phyloP scores from a whole-genome alignment of 371 early-diverging fungal species.

The Blastocladiella emersonii region DNA sequence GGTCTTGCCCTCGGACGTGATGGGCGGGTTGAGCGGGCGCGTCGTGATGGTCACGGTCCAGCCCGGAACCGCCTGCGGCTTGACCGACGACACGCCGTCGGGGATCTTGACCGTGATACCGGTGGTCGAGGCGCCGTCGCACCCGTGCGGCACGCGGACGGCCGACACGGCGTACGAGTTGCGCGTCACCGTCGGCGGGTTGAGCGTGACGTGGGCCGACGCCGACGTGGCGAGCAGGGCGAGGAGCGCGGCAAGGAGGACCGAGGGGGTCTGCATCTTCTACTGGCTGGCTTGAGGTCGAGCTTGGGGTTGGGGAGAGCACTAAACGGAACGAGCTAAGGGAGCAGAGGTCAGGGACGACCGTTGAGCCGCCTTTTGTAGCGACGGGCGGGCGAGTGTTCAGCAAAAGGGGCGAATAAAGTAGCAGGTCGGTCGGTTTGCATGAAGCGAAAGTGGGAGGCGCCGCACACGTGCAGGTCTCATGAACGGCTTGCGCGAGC shows the following conservation, averaged over 20 bases:
- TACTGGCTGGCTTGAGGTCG: no score
- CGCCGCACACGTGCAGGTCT: no score
- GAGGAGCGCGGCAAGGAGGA: neutral
- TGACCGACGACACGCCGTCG: conserved; percentile 12
- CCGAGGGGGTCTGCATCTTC: no score
- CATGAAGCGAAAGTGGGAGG: no score
- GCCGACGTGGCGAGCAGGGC: neutral
- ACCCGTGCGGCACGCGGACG: conserved; percentile 22
- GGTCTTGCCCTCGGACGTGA: conserved; percentile 10
- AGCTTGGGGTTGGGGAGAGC: no score
- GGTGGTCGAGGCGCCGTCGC: conserved; percentile 16
- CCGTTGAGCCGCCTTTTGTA: no score
- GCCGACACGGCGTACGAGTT: conserved; percentile 8
- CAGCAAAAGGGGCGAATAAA: no score
- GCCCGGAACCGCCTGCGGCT: conserved; percentile 14
- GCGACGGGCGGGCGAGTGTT: no score
- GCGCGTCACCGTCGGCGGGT: conserved; percentile 1
- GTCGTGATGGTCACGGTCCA: conserved; percentile 13
- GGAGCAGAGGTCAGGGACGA: no score
- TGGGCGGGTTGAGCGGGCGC: conserved; percentile 15
- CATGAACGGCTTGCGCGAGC: no score
- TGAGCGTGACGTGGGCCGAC: conserved; percentile 10
- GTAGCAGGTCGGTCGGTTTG: no score
- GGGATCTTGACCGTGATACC: conserved; percentile 17
- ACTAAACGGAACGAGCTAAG: no score